Base-by-base conservation (phyloP, 139 green algal species). In the Dunaliella sp. region DNA sequence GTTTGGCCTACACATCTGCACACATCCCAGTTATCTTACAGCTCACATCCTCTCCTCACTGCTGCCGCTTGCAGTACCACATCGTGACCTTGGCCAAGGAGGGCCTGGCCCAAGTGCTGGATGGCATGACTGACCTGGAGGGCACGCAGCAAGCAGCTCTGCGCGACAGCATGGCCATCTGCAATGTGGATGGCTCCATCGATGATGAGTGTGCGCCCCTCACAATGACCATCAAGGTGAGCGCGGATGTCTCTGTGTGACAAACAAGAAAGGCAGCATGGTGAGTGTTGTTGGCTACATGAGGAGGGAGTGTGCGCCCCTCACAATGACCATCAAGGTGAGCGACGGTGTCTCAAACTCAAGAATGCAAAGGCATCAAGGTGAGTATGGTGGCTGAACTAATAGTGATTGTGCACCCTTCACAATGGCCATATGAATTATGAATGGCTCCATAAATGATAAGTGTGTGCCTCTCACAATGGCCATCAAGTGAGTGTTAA, bases 301-400 rank as follows among this genome's bases (percentile, higher is more conserved):
- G 25, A 38, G 76, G 12, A 38, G 76, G 25, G 80, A 84, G 7
- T 84, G 80, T 30, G 80, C 80, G 26, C 80, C 80, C 0, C 80
- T 84, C 1, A 84, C 80, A 31, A 84, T 84, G 80, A 84, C 80
- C 2, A 34, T 84, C 26, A 84, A 84, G 38, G 48, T 65, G 48
- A 26, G 48, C n/a, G n/a, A n/a, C n/a, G n/a, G n/a, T n/a, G n/a
- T n/a, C n/a, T n/a, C n/a, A n/a, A n/a, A n/a, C n/a, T n/a, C n/a
- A n/a, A n/a, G n/a, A n/a, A n/a, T n/a, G n/a, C n/a, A n/a, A n/a
- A n/a, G n/a, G n/a, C n/a, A n/a, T n/a, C n/a, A n/a, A n/a, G n/a
- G n/a, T n/a, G n/a, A 84, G 76, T 84, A 25, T 30, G 80, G 76
- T 38, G 80, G 80, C 38, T 77, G 25, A 26, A 38, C 76, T 31